Percentiles rank a stretch among this genome's conserved stretches.
phyloP scores from a whole-genome alignment of 345 rosid genomes.

The Salix viminalis region DNA sequence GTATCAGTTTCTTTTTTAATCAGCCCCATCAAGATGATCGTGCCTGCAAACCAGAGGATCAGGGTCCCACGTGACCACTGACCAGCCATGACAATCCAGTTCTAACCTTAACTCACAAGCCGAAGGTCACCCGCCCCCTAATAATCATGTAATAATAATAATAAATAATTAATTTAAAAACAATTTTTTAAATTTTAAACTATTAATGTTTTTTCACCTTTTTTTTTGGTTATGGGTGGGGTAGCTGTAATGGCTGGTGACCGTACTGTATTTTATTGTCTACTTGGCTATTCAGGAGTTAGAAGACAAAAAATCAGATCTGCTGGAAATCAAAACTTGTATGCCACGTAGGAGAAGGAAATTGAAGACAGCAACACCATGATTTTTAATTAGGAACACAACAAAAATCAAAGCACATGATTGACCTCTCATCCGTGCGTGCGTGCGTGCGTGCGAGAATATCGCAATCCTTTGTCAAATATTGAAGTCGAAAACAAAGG shows the following conservation, averaged over 20 bases:
- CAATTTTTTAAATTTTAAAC: too few species aligned
- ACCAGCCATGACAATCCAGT: constrained; percentile 1
- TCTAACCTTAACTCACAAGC: neutral
- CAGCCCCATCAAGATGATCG: neutral
- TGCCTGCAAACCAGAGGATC: neutral
- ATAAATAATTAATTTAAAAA: too few species aligned
- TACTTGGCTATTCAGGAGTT: neutral
- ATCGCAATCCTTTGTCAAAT: too few species aligned
- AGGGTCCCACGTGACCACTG: neutral
- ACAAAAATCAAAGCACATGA: neutral
- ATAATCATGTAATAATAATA: too few species aligned
- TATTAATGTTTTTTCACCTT: too few species aligned
- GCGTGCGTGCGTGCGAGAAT: too few species aligned
- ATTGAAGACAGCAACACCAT: neutral
- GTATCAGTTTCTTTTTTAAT: too few species aligned
- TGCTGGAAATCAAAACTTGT: neutral
- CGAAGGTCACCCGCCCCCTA: neutral
- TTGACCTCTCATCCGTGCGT: neutral
- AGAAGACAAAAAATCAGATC: neutral
- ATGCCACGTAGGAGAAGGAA: neutral
- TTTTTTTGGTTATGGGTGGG: neutral
- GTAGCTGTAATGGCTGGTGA: neutral
- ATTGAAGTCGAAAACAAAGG: too few species aligned
- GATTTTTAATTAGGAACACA: neutral
- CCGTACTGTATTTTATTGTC: neutral